These are phyloP conservation scores for Ilex aquifolium DNA, from an alignment of 257 asterid species.

Conservation along the genomic window DNA sequence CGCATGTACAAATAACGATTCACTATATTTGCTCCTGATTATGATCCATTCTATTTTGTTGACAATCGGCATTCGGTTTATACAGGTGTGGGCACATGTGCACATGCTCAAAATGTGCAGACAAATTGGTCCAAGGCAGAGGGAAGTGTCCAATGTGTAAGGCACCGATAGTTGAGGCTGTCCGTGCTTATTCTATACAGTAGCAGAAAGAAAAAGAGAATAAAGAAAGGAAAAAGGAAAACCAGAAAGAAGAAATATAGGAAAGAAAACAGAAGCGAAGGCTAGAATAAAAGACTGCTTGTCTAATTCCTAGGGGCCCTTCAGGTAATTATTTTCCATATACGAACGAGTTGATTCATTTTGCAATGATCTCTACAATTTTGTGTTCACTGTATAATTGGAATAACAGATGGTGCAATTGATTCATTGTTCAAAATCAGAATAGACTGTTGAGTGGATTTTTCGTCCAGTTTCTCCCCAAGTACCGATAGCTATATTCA, in stretches of 20 bases:
- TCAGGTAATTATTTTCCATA: constrained; percentile 6
- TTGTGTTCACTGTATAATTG: constrained; percentile 3
- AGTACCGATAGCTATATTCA: no score
- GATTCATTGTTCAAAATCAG: constrained; percentile 8
- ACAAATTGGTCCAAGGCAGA: constrained; percentile 36
- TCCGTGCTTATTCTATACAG: constrained; percentile 64
- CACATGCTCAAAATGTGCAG: constrained; percentile 76
- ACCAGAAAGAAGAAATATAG: no score
- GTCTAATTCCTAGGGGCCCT: constrained; percentile 1
- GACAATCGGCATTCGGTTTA: background rate
- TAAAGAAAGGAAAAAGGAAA: constrained; percentile 1
- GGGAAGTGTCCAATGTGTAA: constrained; percentile 87
- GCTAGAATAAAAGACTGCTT: constrained; percentile 13
- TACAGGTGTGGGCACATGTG: constrained; percentile 97
- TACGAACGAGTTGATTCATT: background rate
- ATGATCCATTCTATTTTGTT: no score
- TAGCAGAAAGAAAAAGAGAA: constrained; percentile 13
- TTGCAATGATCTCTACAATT: background rate
- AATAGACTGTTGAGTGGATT: constrained; percentile 2
- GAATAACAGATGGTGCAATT: constrained; percentile 13
- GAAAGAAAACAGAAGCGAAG: constrained; percentile 3
- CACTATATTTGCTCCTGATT: no score
- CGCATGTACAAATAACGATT: no score
- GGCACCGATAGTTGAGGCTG: constrained; percentile 75
- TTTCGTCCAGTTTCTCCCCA: background rate